These are phyloP conservation scores for Colletotrichum sp. DNA, from an alignment of 2,329 filamentous ascomycete genomes.

Conservation along the genomic window DNA sequence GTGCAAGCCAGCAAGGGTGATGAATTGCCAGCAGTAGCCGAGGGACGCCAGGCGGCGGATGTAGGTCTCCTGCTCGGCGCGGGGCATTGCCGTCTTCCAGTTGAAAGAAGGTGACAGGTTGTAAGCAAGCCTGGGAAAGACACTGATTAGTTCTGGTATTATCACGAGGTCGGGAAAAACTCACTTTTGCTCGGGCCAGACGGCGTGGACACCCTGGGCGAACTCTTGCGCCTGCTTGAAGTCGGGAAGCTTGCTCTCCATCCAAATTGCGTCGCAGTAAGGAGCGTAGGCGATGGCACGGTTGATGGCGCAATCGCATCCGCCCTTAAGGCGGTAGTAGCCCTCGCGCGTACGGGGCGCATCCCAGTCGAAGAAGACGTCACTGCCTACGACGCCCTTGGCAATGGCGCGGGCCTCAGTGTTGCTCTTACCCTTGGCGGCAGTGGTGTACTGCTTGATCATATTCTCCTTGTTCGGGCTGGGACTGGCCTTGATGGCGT, in stretches of 20 bases:
- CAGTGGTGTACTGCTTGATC: constrained; percentile 68
- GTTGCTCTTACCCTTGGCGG: constrained; percentile 85
- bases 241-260: constrained; percentile 98
- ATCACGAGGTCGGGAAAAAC: constrained; percentile 35
- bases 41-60: constrained; percentile 85
- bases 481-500: constrained; percentile 75
- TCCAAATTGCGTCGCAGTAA: constrained; percentile 97
- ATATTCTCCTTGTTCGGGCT: constrained; percentile 72
- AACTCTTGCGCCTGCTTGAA: constrained; percentile 92
- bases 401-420: constrained; percentile 81
- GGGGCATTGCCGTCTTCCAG: constrained; percentile 97
- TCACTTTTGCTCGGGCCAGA: constrained; percentile 96
- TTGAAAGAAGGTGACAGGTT: constrained; percentile 99
- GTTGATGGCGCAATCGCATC: constrained; percentile 90
- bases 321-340: constrained; percentile 91
- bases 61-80: constrained; percentile 94
- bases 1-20: constrained; percentile 97
- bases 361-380: constrained; percentile 96
- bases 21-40: constrained; percentile 99
- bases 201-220: constrained; percentile 89
- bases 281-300: constrained; percentile 90
- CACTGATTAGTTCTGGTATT: background rate
- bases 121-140: constrained; percentile 77
- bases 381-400: constrained; percentile 75
- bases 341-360: constrained; percentile 91